Evolutionary conservation across 169 alveolate genomes (phyloP).

Genomic region (Theileria equi): DNA sequence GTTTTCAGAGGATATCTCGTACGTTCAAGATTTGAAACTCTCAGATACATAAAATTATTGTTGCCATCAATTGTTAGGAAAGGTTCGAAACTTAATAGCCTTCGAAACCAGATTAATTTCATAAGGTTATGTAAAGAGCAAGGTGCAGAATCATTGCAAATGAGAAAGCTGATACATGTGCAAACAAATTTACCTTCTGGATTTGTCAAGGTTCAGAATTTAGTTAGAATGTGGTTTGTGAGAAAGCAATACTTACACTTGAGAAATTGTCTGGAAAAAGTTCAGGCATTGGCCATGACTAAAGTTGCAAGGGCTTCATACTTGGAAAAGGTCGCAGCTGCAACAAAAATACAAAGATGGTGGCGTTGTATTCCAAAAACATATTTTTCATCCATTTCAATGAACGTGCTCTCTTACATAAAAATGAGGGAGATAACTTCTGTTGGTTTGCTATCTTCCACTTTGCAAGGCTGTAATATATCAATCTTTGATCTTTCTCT

Average conservation of each 20-base stretch:
- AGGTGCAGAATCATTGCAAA: slow-evolving; percentile 45
- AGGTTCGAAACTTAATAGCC: slow-evolving; percentile 69
- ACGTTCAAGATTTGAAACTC: slow-evolving; percentile 21
- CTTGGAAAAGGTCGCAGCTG: slow-evolving; percentile 51
- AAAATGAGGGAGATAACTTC: slow-evolving; percentile 39
- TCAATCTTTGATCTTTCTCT: slow-evolving; percentile 33
- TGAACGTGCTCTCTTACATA: slow-evolving; percentile 38
- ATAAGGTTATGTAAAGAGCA: slow-evolving; percentile 60
- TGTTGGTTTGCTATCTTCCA: background rate
- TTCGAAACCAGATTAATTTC: slow-evolving; percentile 60
- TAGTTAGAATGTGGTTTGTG: slow-evolving; percentile 69
- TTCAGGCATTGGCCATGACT: slow-evolving; percentile 72
- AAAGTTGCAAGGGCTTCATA: slow-evolving; percentile 58
- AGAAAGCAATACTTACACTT: slow-evolving; percentile 64
- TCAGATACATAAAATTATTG: slow-evolving; percentile 60
- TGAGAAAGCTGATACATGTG: slow-evolving; percentile 67
- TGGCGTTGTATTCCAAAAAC: slow-evolving; percentile 54
- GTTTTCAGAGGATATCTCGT: slow-evolving; percentile 51
- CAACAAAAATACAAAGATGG: slow-evolving; percentile 70
- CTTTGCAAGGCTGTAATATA: background rate
- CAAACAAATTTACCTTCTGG: slow-evolving; percentile 61
- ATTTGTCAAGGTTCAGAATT: slow-evolving; percentile 69
- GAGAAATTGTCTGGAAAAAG: slow-evolving; percentile 43
- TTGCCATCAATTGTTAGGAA: slow-evolving; percentile 67
- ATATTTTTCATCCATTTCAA: slow-evolving; percentile 4